Evolutionary conservation across 164 flowering plant species (phyloP).

Genomic region (Malania oleifera): DNA sequence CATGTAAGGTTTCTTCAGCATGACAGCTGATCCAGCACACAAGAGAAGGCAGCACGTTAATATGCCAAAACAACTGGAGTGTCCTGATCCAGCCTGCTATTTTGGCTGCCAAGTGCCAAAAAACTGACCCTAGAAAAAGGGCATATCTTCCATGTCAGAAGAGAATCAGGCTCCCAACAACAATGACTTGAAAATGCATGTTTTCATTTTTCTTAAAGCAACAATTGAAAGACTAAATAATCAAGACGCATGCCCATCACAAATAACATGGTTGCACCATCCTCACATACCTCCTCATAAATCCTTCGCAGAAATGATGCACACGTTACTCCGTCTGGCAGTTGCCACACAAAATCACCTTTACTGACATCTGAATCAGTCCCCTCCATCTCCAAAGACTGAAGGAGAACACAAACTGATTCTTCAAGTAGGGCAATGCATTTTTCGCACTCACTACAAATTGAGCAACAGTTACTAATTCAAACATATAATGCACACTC

Average conservation of each 20-base stretch:
- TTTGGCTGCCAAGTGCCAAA: neutral
- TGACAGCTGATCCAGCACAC: no score
- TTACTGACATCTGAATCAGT: conserved; percentile 21
- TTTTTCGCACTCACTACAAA: conserved; percentile 47
- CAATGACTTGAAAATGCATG: neutral
- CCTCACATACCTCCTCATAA: conserved; percentile 78
- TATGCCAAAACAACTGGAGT: no score
- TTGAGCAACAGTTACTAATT: neutral
- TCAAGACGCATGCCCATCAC: neutral
- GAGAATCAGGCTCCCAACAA: neutral
- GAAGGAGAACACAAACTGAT: conserved; percentile 62
- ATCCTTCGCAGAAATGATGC: conserved; percentile 77
- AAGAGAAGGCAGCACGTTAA: no score
- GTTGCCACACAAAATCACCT: conserved; percentile 40
- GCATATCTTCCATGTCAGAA: neutral
- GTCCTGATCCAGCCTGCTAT: neutral
- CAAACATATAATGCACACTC: no score
- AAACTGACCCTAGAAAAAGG: neutral
- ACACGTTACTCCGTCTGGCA: conserved; percentile 64
- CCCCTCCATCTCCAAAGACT: conserved; percentile 61
- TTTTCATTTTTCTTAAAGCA: neutral
- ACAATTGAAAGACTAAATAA: neutral
- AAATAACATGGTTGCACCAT: neutral
- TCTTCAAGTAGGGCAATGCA: conserved; percentile 61
- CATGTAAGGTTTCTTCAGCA: no score